These are phyloP conservation scores for Pseudogymnoascus sp. DNA, from an alignment of 2,329 filamentous ascomycete species.

Conservation along the genomic window DNA sequence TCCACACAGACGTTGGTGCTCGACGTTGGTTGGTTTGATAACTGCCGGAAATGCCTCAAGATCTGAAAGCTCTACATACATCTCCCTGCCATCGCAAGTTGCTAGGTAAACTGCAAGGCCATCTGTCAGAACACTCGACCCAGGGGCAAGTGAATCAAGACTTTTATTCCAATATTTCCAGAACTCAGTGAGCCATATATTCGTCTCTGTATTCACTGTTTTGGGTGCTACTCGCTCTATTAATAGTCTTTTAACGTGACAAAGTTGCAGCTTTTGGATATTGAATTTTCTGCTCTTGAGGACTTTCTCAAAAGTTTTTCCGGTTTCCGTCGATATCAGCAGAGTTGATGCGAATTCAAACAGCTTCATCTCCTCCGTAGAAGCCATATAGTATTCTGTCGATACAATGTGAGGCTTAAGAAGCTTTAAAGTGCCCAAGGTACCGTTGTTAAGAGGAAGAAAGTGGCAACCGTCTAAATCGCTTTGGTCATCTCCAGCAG, in stretches of 20 bases:
- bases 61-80: not conserved
- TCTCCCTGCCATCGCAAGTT: not conserved
- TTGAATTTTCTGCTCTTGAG: not conserved
- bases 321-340: constrained; percentile 14
- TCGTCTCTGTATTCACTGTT: not conserved
- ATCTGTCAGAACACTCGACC: not conserved
- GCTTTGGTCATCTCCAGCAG: constrained; percentile 14
- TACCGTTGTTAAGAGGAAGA: constrained; percentile 24
- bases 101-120: not conserved
- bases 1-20: not conserved
- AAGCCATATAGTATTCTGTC: constrained; percentile 17
- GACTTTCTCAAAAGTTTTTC: not conserved
- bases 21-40: not conserved
- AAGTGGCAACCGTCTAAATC: constrained; percentile 26
- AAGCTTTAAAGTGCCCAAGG: constrained; percentile 19
- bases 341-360: constrained; percentile 23
- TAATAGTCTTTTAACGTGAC: not conserved
- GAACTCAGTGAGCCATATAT: not conserved
- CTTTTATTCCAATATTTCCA: not conserved
- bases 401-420: not conserved
- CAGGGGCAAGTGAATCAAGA: not conserved
- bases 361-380: constrained; percentile 19
- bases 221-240: not conserved
- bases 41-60: not conserved
- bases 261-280: not conserved